Percentiles rank a stretch among this genome's conserved stretches.
Conservation (phyloP, 2,329 filamentous ascomycete species). For the Capronia epimyces region DNA sequence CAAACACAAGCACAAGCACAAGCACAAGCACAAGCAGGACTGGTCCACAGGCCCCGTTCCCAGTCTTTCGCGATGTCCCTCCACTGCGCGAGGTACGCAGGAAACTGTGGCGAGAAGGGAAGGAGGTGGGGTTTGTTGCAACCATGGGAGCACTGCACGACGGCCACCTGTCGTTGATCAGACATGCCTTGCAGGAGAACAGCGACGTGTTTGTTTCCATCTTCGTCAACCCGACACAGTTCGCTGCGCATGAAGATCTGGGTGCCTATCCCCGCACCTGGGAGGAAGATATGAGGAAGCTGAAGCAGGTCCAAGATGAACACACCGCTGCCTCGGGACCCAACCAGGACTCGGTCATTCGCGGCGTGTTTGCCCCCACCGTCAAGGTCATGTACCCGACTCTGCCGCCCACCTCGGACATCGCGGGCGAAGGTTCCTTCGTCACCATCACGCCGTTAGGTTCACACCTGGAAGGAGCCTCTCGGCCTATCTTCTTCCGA, state of each 20-base stretch:
- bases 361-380: slow-evolving; percentile 79
- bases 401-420: slow-evolving; percentile 64
- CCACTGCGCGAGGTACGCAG: slow-evolving; percentile 65
- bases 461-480: slow-evolving; percentile 74
- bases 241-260: slow-evolving; percentile 82
- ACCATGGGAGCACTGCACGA: slow-evolving; percentile 97
- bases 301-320: slow-evolving; percentile 51
- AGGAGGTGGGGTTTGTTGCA: slow-evolving; percentile 79
- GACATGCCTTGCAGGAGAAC: slow-evolving; percentile 75
- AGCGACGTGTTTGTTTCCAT: slow-evolving; percentile 84
- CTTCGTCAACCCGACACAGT: slow-evolving; percentile 96
- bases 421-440: slow-evolving; percentile 77
- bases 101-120: slow-evolving; percentile 59
- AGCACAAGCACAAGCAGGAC: background rate
- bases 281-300: slow-evolving; percentile 64
- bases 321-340: slow-evolving; percentile 9
- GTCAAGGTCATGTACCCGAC: slow-evolving; percentile 83
- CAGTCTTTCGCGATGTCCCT: slow-evolving; percentile 69
- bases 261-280: slow-evolving; percentile 86
- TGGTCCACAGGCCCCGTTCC: slow-evolving; percentile 45
- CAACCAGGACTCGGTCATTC: slow-evolving; percentile 59
- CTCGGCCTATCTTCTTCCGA: slow-evolving; percentile 88
- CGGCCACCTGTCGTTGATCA: slow-evolving; percentile 81
- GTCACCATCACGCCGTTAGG: slow-evolving; percentile 83
- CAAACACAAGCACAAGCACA: too few species aligned